A percentile compares a stretch with the other conserved stretches of the same genome.
These are phyloP conservation scores for Rhodofomes roseus DNA, from an alignment of 1,284 basidiomycete genomes.

Conservation along the genomic window DNA sequence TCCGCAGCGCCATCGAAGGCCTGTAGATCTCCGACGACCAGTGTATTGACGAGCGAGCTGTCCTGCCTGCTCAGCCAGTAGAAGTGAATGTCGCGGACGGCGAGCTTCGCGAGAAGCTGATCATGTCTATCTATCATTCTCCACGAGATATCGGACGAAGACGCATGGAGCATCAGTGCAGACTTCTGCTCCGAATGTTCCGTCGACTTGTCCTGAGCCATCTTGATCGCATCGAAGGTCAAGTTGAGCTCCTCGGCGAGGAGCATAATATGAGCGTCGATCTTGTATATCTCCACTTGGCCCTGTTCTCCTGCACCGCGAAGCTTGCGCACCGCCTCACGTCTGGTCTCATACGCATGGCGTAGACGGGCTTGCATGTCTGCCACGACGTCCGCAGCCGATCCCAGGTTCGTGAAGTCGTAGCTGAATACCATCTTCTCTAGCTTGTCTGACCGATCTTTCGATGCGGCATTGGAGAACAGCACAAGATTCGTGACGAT, in stretches of 20 bases:
- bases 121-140: constrained; percentile 81
- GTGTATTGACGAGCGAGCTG: constrained; percentile 80
- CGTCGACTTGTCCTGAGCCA: constrained; percentile 74
- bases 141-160: constrained; percentile 91
- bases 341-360: constrained; percentile 59
- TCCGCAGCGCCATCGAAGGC: constrained; percentile 87
- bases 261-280: constrained; percentile 73
- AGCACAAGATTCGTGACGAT: constrained; percentile 87
- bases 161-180: constrained; percentile 78
- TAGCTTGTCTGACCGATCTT: constrained; percentile 70
- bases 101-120: constrained; percentile 83
- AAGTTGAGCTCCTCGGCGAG: constrained; percentile 82
- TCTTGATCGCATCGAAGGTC: constrained; percentile 87
- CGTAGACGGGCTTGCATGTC: constrained; percentile 77
- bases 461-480: constrained; percentile 85
- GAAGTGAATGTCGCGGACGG: constrained; percentile 77
- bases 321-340: constrained; percentile 41
- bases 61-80: constrained; percentile 88
- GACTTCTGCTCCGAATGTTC: constrained; percentile 76
- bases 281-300: constrained; percentile 60
- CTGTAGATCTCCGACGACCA: constrained; percentile 75
- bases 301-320: constrained; percentile 41
- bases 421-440: constrained; percentile 88
- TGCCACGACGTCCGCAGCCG: constrained; percentile 67
- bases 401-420: constrained; percentile 80